phyloP scores from a whole-genome alignment of 2,329 filamentous ascomycete genomes.

The Cadophora gregata region DNA sequence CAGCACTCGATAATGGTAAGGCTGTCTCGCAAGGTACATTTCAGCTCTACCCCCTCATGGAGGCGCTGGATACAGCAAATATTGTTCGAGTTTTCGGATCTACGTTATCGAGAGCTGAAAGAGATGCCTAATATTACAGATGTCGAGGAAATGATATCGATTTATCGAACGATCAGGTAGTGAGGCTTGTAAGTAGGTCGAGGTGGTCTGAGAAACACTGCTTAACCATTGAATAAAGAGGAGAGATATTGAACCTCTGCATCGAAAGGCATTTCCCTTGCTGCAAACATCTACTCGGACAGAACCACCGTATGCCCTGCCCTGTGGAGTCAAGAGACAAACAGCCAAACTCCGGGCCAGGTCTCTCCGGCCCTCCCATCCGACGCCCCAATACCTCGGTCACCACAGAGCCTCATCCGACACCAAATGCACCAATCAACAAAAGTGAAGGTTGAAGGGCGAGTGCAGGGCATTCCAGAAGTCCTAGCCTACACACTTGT shows the following conservation, averaged over 20 bases:
- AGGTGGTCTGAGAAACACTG: not conserved
- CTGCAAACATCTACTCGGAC: constrained; percentile 8
- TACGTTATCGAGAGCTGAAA: not conserved
- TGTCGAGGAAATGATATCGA: not conserved
- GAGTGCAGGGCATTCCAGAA: not conserved
- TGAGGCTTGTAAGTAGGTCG: not conserved
- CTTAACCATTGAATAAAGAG: too few relatives aligned
- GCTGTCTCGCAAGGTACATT: not conserved
- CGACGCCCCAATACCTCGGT: not conserved
- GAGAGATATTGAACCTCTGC: not conserved
- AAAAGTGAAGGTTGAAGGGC: not conserved
- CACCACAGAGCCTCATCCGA: constrained; percentile 9
- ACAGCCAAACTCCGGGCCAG: not conserved
- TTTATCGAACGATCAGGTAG: not conserved
- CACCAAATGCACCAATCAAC: not conserved
- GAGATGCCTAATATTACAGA: not conserved
- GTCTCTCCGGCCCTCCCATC: not conserved
- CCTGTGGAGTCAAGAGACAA: not conserved
- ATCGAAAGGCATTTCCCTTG: not conserved
- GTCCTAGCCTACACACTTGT: not conserved
- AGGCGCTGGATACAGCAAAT: not conserved
- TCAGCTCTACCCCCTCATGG: not conserved
- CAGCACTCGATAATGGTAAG: constrained; percentile 1
- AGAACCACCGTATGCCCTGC: not conserved
- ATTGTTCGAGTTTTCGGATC: not conserved